Conservation (phyloP, 75 land plant genomes). For the Cupressus sempervirens region DNA sequence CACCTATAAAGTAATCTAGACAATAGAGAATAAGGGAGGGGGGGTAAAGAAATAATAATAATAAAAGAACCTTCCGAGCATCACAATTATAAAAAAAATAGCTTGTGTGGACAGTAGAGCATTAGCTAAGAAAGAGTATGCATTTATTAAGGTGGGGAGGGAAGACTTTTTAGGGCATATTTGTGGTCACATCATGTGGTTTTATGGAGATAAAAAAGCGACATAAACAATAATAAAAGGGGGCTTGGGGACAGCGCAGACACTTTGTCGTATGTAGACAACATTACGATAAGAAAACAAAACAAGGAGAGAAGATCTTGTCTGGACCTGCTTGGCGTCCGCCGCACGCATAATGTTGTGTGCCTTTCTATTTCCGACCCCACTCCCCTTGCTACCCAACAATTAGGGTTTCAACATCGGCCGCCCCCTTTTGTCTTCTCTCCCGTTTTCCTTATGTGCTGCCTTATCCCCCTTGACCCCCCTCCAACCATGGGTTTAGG, state of each 20-base stretch:
- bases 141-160: neutral
- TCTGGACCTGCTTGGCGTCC: conserved; percentile 11
- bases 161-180: neutral
- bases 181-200: conserved; percentile 9
- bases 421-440: conserved; percentile 8
- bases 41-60: no score
- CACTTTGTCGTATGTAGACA: conserved; percentile 8
- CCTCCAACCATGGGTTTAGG: no score
- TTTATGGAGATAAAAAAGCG: neutral
- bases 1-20: neutral
- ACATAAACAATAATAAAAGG: no score
- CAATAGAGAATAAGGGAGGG: neutral
- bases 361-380: neutral
- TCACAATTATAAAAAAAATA: neutral
- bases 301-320: conserved; percentile 6
- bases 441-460: neutral
- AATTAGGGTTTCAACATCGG: conserved; percentile 8
- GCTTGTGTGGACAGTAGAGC: no score
- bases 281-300: conserved; percentile 10
- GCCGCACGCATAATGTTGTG: conserved; percentile 13
- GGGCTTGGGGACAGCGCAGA: conserved; percentile 8
- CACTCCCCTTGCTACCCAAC: neutral
- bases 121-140: no score
- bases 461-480: no score
- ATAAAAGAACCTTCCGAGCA: neutral